Base-by-base conservation (phyloP, 352 stramenopile species). In the Pythium myriotylum region DNA sequence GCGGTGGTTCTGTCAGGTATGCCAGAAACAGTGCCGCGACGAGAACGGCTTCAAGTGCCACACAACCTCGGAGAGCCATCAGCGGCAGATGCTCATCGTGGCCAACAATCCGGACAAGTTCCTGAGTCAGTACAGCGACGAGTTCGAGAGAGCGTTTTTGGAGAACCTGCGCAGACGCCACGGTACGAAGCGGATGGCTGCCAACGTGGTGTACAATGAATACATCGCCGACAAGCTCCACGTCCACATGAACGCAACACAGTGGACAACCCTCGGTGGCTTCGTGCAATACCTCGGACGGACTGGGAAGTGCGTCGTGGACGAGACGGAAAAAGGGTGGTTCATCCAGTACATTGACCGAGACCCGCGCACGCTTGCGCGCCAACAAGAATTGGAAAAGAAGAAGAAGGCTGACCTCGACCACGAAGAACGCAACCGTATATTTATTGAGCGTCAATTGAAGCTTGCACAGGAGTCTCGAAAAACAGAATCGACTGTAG, bases 1-100 rank as follows among this genome's bases (percentile, higher is more conserved):
- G 43, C 92, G 96, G 20, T 99, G 97, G 89, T 98, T 98, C 75
- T 99, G 98, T 72, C 97, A 99, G 79, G 98, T 99, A 74, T 99
- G 97, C 73, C 75, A 96, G 71, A 99, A 99, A 80, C 97, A 99
- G 79, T 99, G 98, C 73, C 92, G 97, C n/a, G 98, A 99, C 69
- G 97, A 99, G 74, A 99, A 99, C 78, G 98, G 98, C 16, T 99
- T 99, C 82, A 99, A 99, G 82, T 99, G 97, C 68, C 98, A 99
- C 81, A 91, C 97, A 29, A 98, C 83, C 12, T 98, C 89, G 32
- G 98, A 99, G 68, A 94, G 90, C 7, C 98, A 99, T 81, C 82
- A 99, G 60, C 89, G 97, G 42, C 95, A 99, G 81, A 99, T 99
- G 97, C 85, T 98, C 61, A 92, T 99, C 50, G 98, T 99, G 54